Conservation (phyloP, 2,329 filamentous ascomycete species). For the Bisporella sp. region DNA sequence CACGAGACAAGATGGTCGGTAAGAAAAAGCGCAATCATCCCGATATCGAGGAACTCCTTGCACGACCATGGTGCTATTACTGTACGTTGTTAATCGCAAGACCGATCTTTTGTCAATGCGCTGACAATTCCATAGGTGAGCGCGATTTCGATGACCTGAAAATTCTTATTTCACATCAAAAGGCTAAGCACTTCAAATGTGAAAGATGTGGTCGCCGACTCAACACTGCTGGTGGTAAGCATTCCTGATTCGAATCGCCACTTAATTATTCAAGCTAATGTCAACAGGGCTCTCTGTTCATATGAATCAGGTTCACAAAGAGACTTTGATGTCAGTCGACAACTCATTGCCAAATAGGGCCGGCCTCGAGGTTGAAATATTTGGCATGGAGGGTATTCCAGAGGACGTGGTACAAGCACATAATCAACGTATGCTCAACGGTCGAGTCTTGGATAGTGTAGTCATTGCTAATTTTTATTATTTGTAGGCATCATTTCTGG, state of each 20-base stretch:
- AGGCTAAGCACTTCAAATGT: slow-evolving; percentile 99
- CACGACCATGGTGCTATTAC: slow-evolving; percentile 95
- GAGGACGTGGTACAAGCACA: slow-evolving; percentile 77
- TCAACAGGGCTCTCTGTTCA: slow-evolving; percentile 80
- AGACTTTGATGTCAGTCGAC: slow-evolving; percentile 78
- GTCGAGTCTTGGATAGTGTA: too few relatives aligned
- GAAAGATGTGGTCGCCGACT: slow-evolving; percentile 80
- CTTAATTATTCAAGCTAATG: slow-evolving; percentile 6
- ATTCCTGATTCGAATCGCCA: background rate
- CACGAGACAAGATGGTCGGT: slow-evolving; percentile 49
- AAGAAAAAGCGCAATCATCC: slow-evolving; percentile 88
- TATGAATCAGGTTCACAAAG: slow-evolving; percentile 98
- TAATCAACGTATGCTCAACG: slow-evolving; percentile 53
- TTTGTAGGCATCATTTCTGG: slow-evolving; percentile 59
- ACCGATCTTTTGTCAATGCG: slow-evolving; percentile 1
- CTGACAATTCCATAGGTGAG: slow-evolving; percentile 48
- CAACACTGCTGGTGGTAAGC: slow-evolving; percentile 87
- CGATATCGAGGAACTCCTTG: slow-evolving; percentile 80
- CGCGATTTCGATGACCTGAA: slow-evolving; percentile 97
- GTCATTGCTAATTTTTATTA: too few relatives aligned
- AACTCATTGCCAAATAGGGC: slow-evolving; percentile 85
- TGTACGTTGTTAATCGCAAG: slow-evolving; percentile 45
- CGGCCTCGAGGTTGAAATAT: slow-evolving; percentile 88
- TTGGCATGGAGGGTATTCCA: slow-evolving; percentile 96
- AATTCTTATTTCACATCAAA: slow-evolving; percentile 94